Percentiles rank a stretch among this genome's conserved stretches.
phyloP scores from a whole-genome alignment of 208 protist species.

The Acanthamoeba sp. region DNA sequence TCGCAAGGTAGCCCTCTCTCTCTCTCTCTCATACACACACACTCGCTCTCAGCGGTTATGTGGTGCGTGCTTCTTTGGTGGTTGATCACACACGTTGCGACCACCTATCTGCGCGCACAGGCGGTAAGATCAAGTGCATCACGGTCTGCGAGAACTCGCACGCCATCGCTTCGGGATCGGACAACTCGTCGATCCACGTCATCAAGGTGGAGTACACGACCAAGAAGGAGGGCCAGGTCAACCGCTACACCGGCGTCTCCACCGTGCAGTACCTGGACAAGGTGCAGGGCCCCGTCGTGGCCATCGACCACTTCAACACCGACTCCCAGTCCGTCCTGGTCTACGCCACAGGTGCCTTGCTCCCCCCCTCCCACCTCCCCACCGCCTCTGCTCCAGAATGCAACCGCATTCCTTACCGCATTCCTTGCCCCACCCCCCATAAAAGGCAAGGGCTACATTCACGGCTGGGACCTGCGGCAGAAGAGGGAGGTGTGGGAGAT shows the following conservation, averaged over 20 bases:
- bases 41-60: background rate
- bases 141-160: slow-evolving; percentile 85
- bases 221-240: slow-evolving; percentile 74
- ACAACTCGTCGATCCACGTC: slow-evolving; percentile 83
- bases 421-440: no score
- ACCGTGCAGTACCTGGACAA: slow-evolving; percentile 74
- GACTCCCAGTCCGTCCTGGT: slow-evolving; percentile 73
- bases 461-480: slow-evolving; percentile 81
- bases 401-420: no score
- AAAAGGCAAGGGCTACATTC: slow-evolving; percentile 73
- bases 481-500: slow-evolving; percentile 73
- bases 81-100: no score
- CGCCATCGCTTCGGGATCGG: slow-evolving; percentile 77
- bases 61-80: background rate
- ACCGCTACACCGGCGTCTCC: slow-evolving; percentile 81
- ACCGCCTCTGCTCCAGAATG: no score
- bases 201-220: slow-evolving; percentile 80
- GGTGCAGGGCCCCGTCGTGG: slow-evolving; percentile 74
- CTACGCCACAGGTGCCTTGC: slow-evolving; percentile 69
- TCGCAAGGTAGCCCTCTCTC: slow-evolving; percentile 71
- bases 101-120: no score
- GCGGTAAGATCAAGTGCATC: slow-evolving; percentile 76
- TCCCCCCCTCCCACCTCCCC: background rate
- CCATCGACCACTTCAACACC: slow-evolving; percentile 73
- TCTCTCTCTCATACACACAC: no score